Conservation (phyloP, 768 basidiomycete species). For the Pisolithus sp. region DNA sequence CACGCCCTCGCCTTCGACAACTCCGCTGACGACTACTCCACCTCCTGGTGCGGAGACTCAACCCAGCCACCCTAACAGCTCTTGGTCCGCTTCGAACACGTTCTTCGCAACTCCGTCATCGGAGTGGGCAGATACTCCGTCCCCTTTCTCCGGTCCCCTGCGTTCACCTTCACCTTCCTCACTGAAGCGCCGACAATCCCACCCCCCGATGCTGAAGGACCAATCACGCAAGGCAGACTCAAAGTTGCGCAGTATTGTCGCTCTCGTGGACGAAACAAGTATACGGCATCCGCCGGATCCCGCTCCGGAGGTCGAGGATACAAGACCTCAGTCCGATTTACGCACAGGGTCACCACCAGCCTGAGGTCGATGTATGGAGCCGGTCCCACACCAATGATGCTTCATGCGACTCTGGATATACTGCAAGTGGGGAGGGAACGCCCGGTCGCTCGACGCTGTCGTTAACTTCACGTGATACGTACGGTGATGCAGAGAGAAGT, state of each 20-base stretch:
- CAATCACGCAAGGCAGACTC: conserved; percentile 51
- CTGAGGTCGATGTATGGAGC: conserved; percentile 9
- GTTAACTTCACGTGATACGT: conserved; percentile 16
- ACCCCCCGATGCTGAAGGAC: conserved; percentile 35
- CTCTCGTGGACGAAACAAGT: conserved; percentile 61
- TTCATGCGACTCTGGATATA: background rate
- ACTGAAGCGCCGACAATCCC: conserved; percentile 45
- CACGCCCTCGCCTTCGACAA: conserved; percentile 51
- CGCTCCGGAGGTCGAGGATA: conserved; percentile 4
- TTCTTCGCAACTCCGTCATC: conserved; percentile 46
- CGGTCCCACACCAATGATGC: background rate
- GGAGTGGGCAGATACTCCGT: conserved; percentile 47
- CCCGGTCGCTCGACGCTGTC: conserved; percentile 38
- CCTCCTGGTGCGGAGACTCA: conserved; percentile 36
- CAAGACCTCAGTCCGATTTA: conserved; percentile 10
- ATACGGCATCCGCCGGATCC: conserved; percentile 15
- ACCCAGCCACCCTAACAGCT: conserved; percentile 28
- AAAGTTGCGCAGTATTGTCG: conserved; percentile 67
- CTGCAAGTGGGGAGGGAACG: conserved; percentile 35
- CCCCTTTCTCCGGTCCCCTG: conserved; percentile 35
- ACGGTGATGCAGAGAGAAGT: conserved; percentile 17
- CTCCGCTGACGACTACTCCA: conserved; percentile 45
- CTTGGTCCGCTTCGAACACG: conserved; percentile 47
- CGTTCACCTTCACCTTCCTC: conserved; percentile 48
- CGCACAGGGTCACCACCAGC: conserved; percentile 15